These are phyloP conservation scores for Cochlearia excelsa DNA, from an alignment of 345 rosid genomes.

Conservation along the genomic window DNA sequence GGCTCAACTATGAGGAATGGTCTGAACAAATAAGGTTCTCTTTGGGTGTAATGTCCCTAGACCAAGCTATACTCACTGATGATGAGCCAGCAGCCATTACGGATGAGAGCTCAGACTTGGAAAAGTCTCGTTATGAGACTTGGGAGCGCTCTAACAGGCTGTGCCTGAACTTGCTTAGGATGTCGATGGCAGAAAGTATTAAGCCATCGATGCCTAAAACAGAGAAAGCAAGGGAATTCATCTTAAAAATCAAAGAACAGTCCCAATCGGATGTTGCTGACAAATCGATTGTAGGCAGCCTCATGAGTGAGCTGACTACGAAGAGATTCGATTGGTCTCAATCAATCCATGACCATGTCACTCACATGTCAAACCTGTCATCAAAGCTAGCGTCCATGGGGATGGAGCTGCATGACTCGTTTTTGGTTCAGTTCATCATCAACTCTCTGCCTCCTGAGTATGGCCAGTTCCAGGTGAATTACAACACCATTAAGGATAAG, in stretches of 20 bases:
- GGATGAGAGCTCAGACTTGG: neutral
- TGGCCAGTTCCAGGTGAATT: neutral
- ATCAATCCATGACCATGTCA: neutral
- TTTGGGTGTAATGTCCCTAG: neutral
- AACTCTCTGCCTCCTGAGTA: neutral
- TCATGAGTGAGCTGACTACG: neutral
- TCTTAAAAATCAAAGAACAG: no score
- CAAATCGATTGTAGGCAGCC: neutral
- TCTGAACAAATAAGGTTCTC: neutral
- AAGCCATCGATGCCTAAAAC: neutral
- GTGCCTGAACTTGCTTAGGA: neutral
- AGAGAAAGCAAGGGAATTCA: neutral
- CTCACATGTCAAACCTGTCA: conserved; percentile 1
- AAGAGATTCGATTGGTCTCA: neutral
- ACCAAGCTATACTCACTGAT: neutral
- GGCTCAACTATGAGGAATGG: neutral
- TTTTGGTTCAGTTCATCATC: neutral
- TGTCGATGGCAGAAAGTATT: neutral
- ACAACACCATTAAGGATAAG: neutral
- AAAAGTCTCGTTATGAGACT: neutral
- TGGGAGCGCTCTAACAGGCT: neutral
- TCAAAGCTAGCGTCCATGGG: neutral
- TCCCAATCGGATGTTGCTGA: neutral
- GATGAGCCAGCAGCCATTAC: neutral
- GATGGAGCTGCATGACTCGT: neutral